A percentile compares a stretch with the other conserved stretches of the same genome.
Evolutionary conservation across 352 stramenopile genomes (phyloP).

Genomic region (Globisporangium middletonii): DNA sequence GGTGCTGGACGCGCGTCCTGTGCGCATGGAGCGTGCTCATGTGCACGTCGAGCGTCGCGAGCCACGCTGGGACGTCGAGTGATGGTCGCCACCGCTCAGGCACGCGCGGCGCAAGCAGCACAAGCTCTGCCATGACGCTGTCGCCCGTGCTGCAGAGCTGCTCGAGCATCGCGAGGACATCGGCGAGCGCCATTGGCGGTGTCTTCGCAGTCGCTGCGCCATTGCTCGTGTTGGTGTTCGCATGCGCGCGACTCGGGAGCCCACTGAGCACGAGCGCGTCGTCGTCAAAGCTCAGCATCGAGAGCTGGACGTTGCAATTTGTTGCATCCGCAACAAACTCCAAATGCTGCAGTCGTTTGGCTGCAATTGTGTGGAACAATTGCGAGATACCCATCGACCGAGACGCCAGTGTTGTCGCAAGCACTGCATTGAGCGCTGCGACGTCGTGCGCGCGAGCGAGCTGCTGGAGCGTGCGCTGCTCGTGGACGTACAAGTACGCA

Average conservation of each 20-base stretch:
- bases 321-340: constrained; percentile 30
- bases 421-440: constrained; percentile 18
- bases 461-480: constrained; percentile 30
- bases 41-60: constrained; percentile 34
- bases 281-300: constrained; percentile 35
- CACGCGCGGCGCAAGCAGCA: constrained; percentile 24
- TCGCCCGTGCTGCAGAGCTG: constrained; percentile 49
- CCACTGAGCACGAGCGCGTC: constrained; percentile 29
- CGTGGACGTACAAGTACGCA: constrained; percentile 33
- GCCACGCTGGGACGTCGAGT: constrained; percentile 29
- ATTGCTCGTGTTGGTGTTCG: constrained; percentile 15
- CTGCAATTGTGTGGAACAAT: constrained; percentile 41
- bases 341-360: constrained; percentile 38
- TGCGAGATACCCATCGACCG: constrained; percentile 24
- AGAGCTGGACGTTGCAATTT: constrained; percentile 27
- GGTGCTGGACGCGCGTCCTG: constrained; percentile 33
- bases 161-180: constrained; percentile 48
- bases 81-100: constrained; percentile 37
- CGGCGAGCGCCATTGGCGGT: constrained; percentile 45
- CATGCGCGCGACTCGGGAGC: constrained; percentile 24
- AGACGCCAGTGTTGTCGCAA: constrained; percentile 21
- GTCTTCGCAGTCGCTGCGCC: background rate
- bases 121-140: constrained; percentile 45
- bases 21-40: constrained; percentile 34
- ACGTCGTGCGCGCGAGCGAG: constrained; percentile 32